Evolutionary conservation across 768 basidiomycete species (phyloP), one percentile per base, ranked within the genome.

Genomic region (Boletales sp.): DNA sequence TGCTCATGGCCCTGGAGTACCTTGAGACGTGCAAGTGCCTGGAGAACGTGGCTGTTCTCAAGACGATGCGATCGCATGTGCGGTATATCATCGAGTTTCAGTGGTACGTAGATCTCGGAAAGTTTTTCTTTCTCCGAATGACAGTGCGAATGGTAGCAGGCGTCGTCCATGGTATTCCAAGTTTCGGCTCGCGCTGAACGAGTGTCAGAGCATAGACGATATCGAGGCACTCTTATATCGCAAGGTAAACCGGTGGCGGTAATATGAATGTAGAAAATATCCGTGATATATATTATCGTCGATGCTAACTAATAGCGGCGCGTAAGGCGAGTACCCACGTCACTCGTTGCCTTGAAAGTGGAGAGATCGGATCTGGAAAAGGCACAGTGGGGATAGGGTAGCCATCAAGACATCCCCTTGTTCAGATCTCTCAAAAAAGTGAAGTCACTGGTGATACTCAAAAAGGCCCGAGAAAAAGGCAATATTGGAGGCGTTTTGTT

Each of bases 1-100:
- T 86, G 13, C 69, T 74, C 36, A 79, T 88, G 40, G 81, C 84
- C 4, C 67, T 84, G 35, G 86, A 88, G 61, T 91, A 90, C 63
- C 73, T 90, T 36, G 72, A 72, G 14, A 61, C 85, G 17, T 89
- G 86, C 64, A 69, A 69, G 51, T 56, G 65, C 30, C 79, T 81
- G 58, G 75, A 76, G 10, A 78, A 59, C 19, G 77, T 78, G 8
- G 77, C 77, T 14, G 64, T 77, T 4, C 54, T 85, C 13, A 51
- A 74, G 47, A 75, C 74, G 11, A 67, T 84, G 3, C 80, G 80
- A 65, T 76, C 79, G 5, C 88, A 90, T 60, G 71, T 90, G 50
- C 73, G 80, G 40, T 82, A 84, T 65, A 80, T 89, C 48, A 63
- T 89, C 47, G 81, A 80, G 60, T 80, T 80, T 60, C 83, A 86